These are phyloP conservation scores for Fusarium newnesense DNA, from an alignment of 2,329 filamentous ascomycete species.

Conservation along the genomic window DNA sequence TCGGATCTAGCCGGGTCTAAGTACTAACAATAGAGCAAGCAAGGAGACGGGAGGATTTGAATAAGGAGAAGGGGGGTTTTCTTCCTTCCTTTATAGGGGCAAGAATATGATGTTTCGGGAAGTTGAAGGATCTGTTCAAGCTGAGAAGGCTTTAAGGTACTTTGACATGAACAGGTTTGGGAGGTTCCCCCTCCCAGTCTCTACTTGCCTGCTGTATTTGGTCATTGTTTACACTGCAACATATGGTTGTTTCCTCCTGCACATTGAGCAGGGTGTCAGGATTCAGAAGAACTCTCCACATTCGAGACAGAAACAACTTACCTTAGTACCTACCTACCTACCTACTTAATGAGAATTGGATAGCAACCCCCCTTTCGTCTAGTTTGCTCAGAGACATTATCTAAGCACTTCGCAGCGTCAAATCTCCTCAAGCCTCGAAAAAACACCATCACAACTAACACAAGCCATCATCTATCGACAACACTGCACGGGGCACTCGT, in stretches of 20 bases:
- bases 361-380: background rate
- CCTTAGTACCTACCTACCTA: background rate
- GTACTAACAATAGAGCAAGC: background rate
- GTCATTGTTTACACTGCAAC: background rate
- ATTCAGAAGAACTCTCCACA: background rate
- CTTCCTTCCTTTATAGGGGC: background rate
- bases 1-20: constrained; percentile 1
- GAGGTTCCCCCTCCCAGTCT: background rate
- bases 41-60: background rate
- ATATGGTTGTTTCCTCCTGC: background rate
- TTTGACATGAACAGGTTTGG: background rate
- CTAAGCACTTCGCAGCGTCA: background rate
- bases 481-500: background rate
- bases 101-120: background rate
- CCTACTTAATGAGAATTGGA: background rate
- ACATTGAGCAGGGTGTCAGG: background rate
- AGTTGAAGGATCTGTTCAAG: background rate
- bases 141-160: background rate
- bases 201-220: background rate
- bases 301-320: background rate
- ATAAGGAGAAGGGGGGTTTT: background rate
- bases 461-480: constrained; percentile 2
- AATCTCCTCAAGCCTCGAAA: background rate
- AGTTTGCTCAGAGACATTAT: background rate
- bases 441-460: background rate